Evolutionary conservation across 2,329 filamentous ascomycete genomes (phyloP), one percentile per base, ranked within the genome.

Genomic region (Pseudogymnoascus sp.): DNA sequence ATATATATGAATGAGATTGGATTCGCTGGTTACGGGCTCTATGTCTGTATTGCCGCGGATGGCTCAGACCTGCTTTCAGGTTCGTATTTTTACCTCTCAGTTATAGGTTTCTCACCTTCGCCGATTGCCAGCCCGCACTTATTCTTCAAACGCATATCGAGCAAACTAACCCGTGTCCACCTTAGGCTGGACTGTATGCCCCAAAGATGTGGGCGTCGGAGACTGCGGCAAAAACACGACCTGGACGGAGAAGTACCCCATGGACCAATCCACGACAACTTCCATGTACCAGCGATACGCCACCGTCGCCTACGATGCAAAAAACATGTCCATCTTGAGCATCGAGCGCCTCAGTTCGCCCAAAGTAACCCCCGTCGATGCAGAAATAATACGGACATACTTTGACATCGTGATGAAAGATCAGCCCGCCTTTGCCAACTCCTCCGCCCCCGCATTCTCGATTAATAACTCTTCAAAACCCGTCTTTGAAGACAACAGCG

Each of bases 301-400:
- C 8, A n/a, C n/a, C 15, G 47, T 54, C 26, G 47, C 47, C 47
- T 54, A 54, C 15, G 47, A 54, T 1, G 47, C 47, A 5, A 54
- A 33, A 33, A 54, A 54, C 26, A 11, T 54, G n/a, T 54, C 47
- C 15, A 54, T 54, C 47, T 17, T 54, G n/a, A 54, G 47, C 47
- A 54, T 54, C 15, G 47, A 54, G 29, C 47, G 47, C 5, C 47
- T 54, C 9, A 6, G n/a, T 15, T 6, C n/a, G 5, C 47, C 47
- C 8, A 4, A 54, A 54, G n/a, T 1, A 54, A 54, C 47, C 3
- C 8, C 47, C 47, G 33, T 54, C 6, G 47, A 54, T 6, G 47
- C 47, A 33, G n/a, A 54, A 5, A 54, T 54, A 54, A 54, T 54
- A 54, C 47, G 47, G 26, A 54, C 26, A n/a, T 54, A 54, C 47